Conservation (phyloP, 2,329 filamentous ascomycete genomes). For the Elsinoe batatas region DNA sequence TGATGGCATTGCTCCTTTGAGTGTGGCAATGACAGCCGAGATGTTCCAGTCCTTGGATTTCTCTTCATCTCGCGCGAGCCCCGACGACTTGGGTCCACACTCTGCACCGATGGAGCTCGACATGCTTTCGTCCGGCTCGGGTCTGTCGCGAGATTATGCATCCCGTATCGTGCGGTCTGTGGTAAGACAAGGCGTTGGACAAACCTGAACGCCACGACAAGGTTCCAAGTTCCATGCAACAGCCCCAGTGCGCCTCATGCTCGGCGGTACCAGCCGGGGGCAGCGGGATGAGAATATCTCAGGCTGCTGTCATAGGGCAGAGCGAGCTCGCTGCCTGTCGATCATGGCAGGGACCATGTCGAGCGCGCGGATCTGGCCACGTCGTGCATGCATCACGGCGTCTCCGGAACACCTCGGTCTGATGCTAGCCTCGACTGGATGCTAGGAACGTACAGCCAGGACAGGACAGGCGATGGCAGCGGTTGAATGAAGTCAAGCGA, state of each 20-base stretch:
- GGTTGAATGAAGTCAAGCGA: background rate
- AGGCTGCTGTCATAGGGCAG: too few species aligned
- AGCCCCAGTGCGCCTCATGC: background rate
- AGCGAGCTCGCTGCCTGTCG: slow-evolving; percentile 2
- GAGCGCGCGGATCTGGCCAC: background rate
- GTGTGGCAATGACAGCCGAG: slow-evolving; percentile 7
- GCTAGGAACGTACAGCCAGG: background rate
- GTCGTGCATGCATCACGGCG: background rate
- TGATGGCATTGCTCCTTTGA: background rate
- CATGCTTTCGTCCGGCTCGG: background rate
- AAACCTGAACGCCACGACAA: background rate
- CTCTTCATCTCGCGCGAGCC: background rate
- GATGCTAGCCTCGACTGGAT: background rate
- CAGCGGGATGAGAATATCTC: too few species aligned
- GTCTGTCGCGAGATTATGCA: background rate
- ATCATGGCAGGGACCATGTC: background rate
- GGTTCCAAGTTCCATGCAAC: background rate
- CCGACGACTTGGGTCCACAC: background rate
- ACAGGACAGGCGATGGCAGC: background rate
- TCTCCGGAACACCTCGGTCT: background rate
- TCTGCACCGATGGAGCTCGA: background rate
- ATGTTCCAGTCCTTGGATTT: background rate
- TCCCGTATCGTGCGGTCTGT: background rate
- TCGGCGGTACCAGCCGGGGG: background rate
- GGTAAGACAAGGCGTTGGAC: background rate